Conservation (phyloP, 352 stramenopile genomes). For the Globisporangium okanoganense region DNA sequence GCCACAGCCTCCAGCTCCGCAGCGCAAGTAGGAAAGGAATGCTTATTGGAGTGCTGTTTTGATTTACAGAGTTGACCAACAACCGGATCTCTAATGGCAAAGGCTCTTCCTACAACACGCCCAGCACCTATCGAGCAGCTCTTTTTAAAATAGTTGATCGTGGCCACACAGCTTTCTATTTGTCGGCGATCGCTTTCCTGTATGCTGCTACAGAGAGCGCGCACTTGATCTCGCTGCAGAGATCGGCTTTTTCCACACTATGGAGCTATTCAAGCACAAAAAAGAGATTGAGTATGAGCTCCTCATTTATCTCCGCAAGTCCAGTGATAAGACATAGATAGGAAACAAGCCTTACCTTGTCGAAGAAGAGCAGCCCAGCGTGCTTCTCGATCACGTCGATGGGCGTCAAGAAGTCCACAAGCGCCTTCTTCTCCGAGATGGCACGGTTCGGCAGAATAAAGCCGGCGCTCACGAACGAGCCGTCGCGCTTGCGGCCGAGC, state of each 20-base stretch:
- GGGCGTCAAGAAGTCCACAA: constrained; percentile 85
- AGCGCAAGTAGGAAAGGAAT: constrained; percentile 5
- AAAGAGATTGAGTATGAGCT: not conserved
- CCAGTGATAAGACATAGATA: not conserved
- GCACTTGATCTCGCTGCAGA: constrained; percentile 73
- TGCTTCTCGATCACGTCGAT: constrained; percentile 92
- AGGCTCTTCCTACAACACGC: not conserved
- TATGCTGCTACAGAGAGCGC: constrained; percentile 41
- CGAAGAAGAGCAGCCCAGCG: constrained; percentile 92
- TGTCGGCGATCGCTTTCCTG: constrained; percentile 26
- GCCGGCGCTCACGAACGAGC: constrained; percentile 76
- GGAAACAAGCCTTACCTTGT: constrained; percentile 45
- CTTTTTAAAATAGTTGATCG: not conserved
- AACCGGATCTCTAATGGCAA: not conserved
- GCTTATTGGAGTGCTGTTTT: not conserved
- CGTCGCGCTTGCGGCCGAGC: constrained; percentile 46
- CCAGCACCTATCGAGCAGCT: not conserved
- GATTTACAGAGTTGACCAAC: not conserved
- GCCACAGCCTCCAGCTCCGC: constrained; percentile 13
- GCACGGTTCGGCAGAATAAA: constrained; percentile 94
- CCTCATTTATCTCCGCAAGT: not conserved
- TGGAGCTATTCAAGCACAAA: constrained; percentile 29
- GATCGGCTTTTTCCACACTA: constrained; percentile 38
- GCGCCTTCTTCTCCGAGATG: constrained; percentile 70
- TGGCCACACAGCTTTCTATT: not conserved